Evolutionary conservation across 768 basidiomycete genomes (phyloP), one percentile per base, ranked within the genome.

Genomic region (Tricholomella constricta): DNA sequence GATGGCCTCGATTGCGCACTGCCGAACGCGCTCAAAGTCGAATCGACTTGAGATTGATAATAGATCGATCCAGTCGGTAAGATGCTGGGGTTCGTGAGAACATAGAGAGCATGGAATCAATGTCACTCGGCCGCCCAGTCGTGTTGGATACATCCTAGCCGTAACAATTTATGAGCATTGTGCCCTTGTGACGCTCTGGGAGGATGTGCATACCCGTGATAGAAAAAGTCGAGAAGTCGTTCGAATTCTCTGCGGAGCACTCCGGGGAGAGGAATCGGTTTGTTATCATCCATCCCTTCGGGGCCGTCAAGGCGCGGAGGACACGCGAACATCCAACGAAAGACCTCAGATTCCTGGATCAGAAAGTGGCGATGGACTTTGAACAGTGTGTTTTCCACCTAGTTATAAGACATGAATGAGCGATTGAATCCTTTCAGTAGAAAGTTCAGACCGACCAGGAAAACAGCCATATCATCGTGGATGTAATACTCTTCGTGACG

Each of bases 141-240:
- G 29, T 6, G 29, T 31, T 31, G 6, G 38, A 48, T 25, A 15
- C 23, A 42, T 25, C 41, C 41, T 42, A 10, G 22, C 12, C 20
- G 12, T 9, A 22, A 42, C 3, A n/a, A n/a, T 9, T 4, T 11
- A 12, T 42, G 12, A 42, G 23, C 22, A 42, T 3, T 11, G 11
- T 11, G 3, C 9, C 3, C 9, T 42, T 6, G 15, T 12, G 22
- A 10, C 14, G 31, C 10, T 3, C 31, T 3, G 5, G 1, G 12
- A 22, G 2, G 23, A 25, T 25, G 22, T 37, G 12, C 27, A 79
- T 78, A 55, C 27, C 44, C 42, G 9, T 44, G 25, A 19, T 83
- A 84, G 32, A 84, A 73, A 1, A 83, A 68, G 66, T 75, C 74
- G 2, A 84, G 72, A 46, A 83, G 73, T 6, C 75, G 72, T 43